Base-by-base conservation (phyloP, 2,329 filamentous ascomycete genomes). In the Colletotrichum cuscutae region DNA sequence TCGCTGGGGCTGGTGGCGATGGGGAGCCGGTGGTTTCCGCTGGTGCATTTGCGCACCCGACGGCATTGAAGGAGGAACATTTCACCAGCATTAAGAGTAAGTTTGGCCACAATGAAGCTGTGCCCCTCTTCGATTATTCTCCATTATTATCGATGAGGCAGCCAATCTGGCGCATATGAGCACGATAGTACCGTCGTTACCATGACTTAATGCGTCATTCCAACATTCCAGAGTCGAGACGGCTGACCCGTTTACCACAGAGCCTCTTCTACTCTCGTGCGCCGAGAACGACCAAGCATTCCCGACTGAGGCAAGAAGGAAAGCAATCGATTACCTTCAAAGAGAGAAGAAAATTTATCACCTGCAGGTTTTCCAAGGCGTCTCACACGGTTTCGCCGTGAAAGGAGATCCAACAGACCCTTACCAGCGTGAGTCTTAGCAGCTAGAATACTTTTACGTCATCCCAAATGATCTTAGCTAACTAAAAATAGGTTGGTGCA, bases 341-440 rank as follows among this genome's bases (percentile, higher is more conserved):
- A 78, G 78, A 28, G 77, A 79, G 32, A 78, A 81, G 53, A 85
- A 84, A 75, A 75, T 87, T 2, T 93, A 90, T 80, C 90, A 93
- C 77, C 84, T 92, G 75, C 90, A 88, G 78, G 82, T 94, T 24
- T 93, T 90, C 83, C 86, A 86, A 28, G 87, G 87, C 49, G 89
- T 92, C 19, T 81, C 84, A 72, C 92, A 93, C 78, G 91, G 91
- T 0, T 93, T 93, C 78, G 89, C 89, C 8, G 86, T 91, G 9
- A 86, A 90, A 64, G 87, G 84, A 3, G 89, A 93, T 76, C 77
- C 82, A 54, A 77, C 83, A 13, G 80, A 86, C 9, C 70, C 70
- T 0, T 72, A 72, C 28, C 70, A 72, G 12, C 70, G 70, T 72
- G 15, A 65, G 70, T 59, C 42, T n/a, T 5, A 35, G 1, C 22